phyloP scores from a whole-genome alignment of 768 basidiomycete genomes.

The Rhizopogon sp. region DNA sequence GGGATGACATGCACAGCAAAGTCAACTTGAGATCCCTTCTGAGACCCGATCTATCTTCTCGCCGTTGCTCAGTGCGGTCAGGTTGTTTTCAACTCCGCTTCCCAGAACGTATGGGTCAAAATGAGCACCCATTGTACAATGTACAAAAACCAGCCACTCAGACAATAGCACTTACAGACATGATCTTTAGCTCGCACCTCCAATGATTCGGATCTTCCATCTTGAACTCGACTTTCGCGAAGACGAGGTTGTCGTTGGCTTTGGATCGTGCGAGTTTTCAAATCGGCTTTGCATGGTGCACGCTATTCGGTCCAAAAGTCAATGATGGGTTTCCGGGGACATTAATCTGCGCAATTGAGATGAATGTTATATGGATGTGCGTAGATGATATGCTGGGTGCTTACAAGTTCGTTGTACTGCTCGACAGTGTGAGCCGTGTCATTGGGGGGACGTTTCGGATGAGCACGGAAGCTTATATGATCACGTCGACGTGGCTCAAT shows the following conservation, averaged over 20 bases:
- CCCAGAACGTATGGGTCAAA: constrained; percentile 13
- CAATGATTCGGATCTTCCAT: constrained; percentile 19
- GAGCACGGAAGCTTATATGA: too few relatives aligned
- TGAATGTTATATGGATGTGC: background rate
- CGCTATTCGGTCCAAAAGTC: constrained; percentile 1
- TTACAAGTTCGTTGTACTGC: constrained; percentile 16
- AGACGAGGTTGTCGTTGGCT: constrained; percentile 32
- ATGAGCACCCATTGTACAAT: background rate
- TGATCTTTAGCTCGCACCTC: constrained; percentile 42
- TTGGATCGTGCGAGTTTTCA: background rate
- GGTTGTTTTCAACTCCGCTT: too few relatives aligned
- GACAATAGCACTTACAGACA: constrained; percentile 38
- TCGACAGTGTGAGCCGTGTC: background rate
- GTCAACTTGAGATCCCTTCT: background rate
- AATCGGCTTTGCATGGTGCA: constrained; percentile 1
- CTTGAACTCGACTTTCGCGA: constrained; percentile 76
- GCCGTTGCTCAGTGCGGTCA: constrained; percentile 8
- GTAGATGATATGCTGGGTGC: constrained; percentile 11
- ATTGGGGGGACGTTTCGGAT: too few relatives aligned
- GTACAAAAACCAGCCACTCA: background rate
- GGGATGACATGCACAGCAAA: background rate
- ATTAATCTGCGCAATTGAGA: background rate
- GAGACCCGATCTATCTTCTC: background rate
- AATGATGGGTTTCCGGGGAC: background rate
- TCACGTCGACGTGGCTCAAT: too few relatives aligned